phyloP scores from a whole-genome alignment of 805 yeast species.

The Candida ulmi region DNA sequence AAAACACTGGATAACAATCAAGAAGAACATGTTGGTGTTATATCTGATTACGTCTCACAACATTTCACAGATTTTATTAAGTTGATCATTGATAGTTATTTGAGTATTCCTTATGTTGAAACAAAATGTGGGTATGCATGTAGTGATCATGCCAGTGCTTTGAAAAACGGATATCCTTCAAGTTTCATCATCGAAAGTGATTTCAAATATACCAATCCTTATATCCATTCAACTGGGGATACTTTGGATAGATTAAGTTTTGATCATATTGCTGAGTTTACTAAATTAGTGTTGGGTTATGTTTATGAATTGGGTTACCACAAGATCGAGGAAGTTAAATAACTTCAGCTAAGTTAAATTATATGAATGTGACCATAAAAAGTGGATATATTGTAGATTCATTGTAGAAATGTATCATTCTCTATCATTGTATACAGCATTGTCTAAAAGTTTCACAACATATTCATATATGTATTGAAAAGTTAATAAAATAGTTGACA shows the following conservation, averaged over 20 bases:
- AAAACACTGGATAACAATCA: constrained; percentile 33
- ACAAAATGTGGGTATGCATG: constrained; percentile 89
- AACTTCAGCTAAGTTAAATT: no score
- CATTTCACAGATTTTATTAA: constrained; percentile 36
- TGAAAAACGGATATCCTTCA: constrained; percentile 78
- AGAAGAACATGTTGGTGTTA: constrained; percentile 68
- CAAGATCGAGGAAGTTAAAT: constrained; percentile 11
- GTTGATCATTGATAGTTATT: constrained; percentile 53
- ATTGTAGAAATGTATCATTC: no score
- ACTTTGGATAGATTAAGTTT: constrained; percentile 77
- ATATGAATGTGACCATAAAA: no score
- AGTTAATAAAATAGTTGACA: no score
- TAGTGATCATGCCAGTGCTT: constrained; percentile 87
- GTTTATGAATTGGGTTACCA: constrained; percentile 60
- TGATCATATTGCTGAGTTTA: constrained; percentile 75
- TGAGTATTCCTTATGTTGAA: constrained; percentile 64
- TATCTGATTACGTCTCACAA: constrained; percentile 28
- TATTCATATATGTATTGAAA: no score
- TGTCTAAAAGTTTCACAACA: no score
- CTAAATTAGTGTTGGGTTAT: constrained; percentile 69
- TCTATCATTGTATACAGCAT: no score
- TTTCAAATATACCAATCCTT: constrained; percentile 56
- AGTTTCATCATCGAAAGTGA: constrained; percentile 78
- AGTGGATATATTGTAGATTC: no score
- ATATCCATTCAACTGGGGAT: constrained; percentile 73